Evolutionary conservation across 305 asterid species (phyloP), one percentile per base, ranked within the genome.

Genomic region (Fraxinus velutina): DNA sequence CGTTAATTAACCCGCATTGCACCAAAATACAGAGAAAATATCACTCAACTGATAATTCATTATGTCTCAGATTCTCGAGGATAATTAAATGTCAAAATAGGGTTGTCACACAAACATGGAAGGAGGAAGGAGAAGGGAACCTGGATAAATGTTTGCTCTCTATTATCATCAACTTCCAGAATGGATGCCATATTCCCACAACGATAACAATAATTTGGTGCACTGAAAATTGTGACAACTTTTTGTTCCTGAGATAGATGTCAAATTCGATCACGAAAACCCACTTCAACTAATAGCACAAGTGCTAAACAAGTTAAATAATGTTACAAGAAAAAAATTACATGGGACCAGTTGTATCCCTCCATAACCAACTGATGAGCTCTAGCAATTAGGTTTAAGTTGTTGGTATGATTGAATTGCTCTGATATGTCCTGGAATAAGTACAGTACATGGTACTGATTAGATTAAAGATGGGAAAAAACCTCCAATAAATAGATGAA

Each of bases 301-400:
- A 24, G 84, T 81, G 81, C 27, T 29, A 44, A 52, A 4, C 42
- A 47, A 29, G 24, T 6, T 52, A 10, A 68, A 55, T 10, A 76
- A 29, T 24, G n/a, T 13, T 66, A 72, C 30, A 77, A 55, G 66
- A n/a, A 39, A 52, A 39, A 15, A 68, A 87, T 68, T 93, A 94
- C 98, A 87, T 94, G 98, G 84, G 97, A 94, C 98, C 98, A 94
- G 83, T 94, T 94, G 81, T 92, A 94, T 84, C 98, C 98, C 86
- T 94, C 98, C 98, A 94, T 94, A 79, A 94, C 98, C 82, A 94
- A 91, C 89, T 94, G 98, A 85, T 94, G 98, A 85, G 98, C 98
- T 87, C 98, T 86, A 47, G 98, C 98, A 84, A 94, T 94, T 78
- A 94, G 91, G 85, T 91, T 94, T 76, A 94, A 86, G 80, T 83